phyloP scores from a whole-genome alignment of 1,284 basidiomycete genomes.

The Hypsizygus ulmarius region DNA sequence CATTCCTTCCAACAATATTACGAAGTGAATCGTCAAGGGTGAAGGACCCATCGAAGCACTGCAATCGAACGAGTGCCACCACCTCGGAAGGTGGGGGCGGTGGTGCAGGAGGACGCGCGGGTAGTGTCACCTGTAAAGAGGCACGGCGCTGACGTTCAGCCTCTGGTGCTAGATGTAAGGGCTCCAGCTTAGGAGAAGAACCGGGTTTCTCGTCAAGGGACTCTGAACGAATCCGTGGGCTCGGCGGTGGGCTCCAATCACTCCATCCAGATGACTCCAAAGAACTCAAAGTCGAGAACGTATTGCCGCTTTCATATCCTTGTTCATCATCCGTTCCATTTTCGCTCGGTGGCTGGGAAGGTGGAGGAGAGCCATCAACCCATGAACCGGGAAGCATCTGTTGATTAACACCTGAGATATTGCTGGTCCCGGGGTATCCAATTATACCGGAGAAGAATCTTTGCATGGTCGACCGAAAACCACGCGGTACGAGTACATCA shows the following conservation, averaged over 20 bases:
- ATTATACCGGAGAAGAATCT: slow-evolving; percentile 10
- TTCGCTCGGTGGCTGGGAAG: slow-evolving; percentile 3
- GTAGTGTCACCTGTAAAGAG: not conserved
- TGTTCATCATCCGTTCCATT: slow-evolving; percentile 19
- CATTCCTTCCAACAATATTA: slow-evolving; percentile 20
- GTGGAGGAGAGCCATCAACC: slow-evolving; percentile 11
- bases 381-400: slow-evolving; percentile 17
- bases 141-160: not conserved
- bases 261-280: slow-evolving; percentile 38
- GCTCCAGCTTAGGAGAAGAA: slow-evolving; percentile 31
- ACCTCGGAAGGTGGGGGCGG: slow-evolving; percentile 23
- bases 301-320: slow-evolving; percentile 29
- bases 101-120: slow-evolving; percentile 9
- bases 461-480: slow-evolving; percentile 4
- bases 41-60: slow-evolving; percentile 50
- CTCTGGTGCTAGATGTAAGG: slow-evolving; percentile 17
- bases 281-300: slow-evolving; percentile 50
- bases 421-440: not conserved
- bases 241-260: slow-evolving; percentile 27
- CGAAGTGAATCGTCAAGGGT: slow-evolving; percentile 26
- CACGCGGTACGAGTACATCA: too few relatives aligned
- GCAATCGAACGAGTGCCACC: slow-evolving; percentile 35
- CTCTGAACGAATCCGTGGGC: slow-evolving; percentile 12
- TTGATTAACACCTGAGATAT: not conserved
- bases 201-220: slow-evolving; percentile 21